Conservation (phyloP, 352 stramenopile species). For the Phytophthora capsici region DNA sequence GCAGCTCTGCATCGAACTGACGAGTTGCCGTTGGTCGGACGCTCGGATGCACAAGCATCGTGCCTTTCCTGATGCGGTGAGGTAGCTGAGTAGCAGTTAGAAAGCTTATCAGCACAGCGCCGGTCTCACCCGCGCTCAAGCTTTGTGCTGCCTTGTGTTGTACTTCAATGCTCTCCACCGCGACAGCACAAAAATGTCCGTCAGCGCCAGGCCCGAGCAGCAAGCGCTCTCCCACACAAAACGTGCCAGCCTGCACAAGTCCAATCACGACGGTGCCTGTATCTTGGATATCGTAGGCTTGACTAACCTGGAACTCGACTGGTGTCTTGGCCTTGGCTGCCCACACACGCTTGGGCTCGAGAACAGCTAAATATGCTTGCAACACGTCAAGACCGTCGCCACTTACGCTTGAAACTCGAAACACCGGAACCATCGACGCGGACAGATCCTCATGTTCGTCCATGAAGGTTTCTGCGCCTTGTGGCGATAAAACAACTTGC, state of each 20-base stretch:
- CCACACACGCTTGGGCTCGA: slow-evolving; percentile 76
- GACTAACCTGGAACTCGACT: slow-evolving; percentile 81
- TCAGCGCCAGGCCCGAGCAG: slow-evolving; percentile 65
- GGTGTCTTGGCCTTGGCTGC: slow-evolving; percentile 52
- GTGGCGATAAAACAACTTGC: slow-evolving; percentile 18
- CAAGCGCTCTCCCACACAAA: slow-evolving; percentile 69
- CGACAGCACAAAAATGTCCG: slow-evolving; percentile 70
- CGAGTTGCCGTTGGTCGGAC: slow-evolving; percentile 62
- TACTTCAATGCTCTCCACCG: slow-evolving; percentile 81
- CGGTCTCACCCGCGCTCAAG: slow-evolving; percentile 73
- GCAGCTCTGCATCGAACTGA: slow-evolving; percentile 83
- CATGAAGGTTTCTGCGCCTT: slow-evolving; percentile 8
- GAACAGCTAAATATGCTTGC: slow-evolving; percentile 58
- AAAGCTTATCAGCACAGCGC: slow-evolving; percentile 68
- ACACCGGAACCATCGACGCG: slow-evolving; percentile 50
- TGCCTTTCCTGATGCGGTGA: slow-evolving; percentile 62
- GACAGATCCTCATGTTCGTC: slow-evolving; percentile 20
- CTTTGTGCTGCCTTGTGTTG: slow-evolving; percentile 68
- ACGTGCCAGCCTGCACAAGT: slow-evolving; percentile 70
- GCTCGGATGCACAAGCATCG: slow-evolving; percentile 79
- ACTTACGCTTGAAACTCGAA: slow-evolving; percentile 69
- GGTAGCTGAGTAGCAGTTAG: slow-evolving; percentile 21
- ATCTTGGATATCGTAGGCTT: slow-evolving; percentile 80
- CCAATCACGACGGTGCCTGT: slow-evolving; percentile 73
- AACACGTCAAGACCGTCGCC: slow-evolving; percentile 61